Percentiles rank a stretch among this genome's conserved stretches.
phyloP scores from a whole-genome alignment of 169 alveolate genomes.

The Eimeria falciformis region DNA sequence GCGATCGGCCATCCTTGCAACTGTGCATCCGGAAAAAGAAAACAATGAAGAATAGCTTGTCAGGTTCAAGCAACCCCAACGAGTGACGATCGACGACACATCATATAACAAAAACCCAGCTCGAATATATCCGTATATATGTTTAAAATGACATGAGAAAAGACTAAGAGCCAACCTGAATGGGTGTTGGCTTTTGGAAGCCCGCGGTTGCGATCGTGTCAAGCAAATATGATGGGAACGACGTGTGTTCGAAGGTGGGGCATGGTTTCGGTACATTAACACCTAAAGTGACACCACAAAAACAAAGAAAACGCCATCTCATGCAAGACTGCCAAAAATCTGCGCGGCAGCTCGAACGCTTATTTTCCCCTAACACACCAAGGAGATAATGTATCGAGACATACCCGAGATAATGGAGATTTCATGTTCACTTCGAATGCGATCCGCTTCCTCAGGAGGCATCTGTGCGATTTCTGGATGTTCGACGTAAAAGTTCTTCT shows the following conservation, averaged over 20 bases:
- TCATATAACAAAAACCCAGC: too few species aligned
- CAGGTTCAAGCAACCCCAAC: too few species aligned
- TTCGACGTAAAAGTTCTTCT: conserved; percentile 95
- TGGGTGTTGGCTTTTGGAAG: conserved; percentile 96
- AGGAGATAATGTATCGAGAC: neutral
- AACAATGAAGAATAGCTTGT: too few species aligned
- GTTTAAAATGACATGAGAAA: too few species aligned
- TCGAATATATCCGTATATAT: too few species aligned
- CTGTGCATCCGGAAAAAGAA: neutral
- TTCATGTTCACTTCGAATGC: conserved; percentile 87
- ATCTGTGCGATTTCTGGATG: conserved; percentile 89
- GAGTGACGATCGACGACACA: too few species aligned
- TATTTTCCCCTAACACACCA: too few species aligned
- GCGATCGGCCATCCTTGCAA: conserved; percentile 96
- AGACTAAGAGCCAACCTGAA: conserved; percentile 85
- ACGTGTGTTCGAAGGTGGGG: conserved; percentile 91
- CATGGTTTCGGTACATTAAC: conserved; percentile 92
- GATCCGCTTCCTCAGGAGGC: conserved; percentile 90
- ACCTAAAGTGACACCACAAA: neutral
- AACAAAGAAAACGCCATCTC: neutral
- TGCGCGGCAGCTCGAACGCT: too few species aligned
- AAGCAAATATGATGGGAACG: conserved; percentile 95
- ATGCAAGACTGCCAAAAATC: neutral
- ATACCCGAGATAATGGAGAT: conserved; percentile 91
- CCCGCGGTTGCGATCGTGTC: conserved; percentile 90